Base-by-base conservation (phyloP, 495 filamentous ascomycete species). In the Thermothielavioides terrestris region DNA sequence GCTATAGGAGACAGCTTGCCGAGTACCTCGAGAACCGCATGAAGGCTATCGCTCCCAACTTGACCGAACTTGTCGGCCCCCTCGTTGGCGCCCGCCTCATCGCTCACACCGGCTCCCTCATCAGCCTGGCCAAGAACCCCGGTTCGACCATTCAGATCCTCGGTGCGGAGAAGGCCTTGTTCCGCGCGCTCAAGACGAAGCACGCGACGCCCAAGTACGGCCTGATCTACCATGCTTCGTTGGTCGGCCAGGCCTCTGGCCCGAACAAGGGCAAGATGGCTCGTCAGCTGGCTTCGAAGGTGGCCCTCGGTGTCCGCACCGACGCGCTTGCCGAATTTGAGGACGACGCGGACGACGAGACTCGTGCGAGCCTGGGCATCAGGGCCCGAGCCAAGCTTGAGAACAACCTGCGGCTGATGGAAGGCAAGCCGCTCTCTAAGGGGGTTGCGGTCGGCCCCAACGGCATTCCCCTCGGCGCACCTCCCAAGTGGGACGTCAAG, bases 251-350 rank as follows among this genome's bases (percentile, higher is more conserved):
- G 71, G 91, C 94, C 21, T 91, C 86, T 22, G 92, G 94, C 54
- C 86, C 84, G 72, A 97, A 97, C 73, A 99, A 99, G 83, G 92
- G 92, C 56, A 99, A 99, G 76, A 95, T 99, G 63, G 92, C 92
- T 12, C 84, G 92, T 70, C 88, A 96, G 74, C 78, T 99, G 32
- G 88, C 92, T 42, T 81, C 90, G 55, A 97, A 95, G 74, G 81
- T 92, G 10, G 85, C 92, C 18, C 80, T 97, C 20, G 89, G 90
- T 77, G 73, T 95, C 41, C 88, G 92, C 71, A 86, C 94, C 30
- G 92, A 99, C 70, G 84, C 92, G 25, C 80, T 96, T 23, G 81
- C 83, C 23, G 88, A 94, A 42, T 83, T 80, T 37, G 79, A 81
- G 25, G 81, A 86, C 49, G 70, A 78, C 54, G 78, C 82, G 34